These are phyloP conservation scores for Funneliformis caledonium DNA, from an alignment of 371 early-diverging fungal genomes.

Conservation along the genomic window DNA sequence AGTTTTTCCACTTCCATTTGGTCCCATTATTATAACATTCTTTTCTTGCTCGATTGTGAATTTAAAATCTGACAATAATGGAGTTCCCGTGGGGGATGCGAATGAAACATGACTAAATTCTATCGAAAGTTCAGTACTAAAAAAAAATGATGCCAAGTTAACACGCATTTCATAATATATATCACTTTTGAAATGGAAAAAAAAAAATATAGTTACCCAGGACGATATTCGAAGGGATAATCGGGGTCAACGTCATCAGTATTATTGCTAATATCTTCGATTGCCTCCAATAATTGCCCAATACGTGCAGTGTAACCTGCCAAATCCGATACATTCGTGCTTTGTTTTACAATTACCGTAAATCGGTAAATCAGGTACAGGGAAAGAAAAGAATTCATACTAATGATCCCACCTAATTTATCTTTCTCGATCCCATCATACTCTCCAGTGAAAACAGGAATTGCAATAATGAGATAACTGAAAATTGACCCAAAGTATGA, in stretches of 20 bases:
- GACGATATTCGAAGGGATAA: background rate
- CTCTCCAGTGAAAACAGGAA: conserved; percentile 80
- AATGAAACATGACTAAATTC: conserved; percentile 50
- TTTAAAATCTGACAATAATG: conserved; percentile 55
- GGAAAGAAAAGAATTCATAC: conserved; percentile 76
- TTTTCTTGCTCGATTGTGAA: conserved; percentile 56
- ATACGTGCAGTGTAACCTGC: conserved; percentile 90
- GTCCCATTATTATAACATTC: conserved; percentile 70
- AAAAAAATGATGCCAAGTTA: background rate
- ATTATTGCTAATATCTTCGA: conserved; percentile 48
- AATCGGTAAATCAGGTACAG: conserved; percentile 78
- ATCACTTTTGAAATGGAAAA: background rate
- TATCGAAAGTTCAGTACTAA: conserved; percentile 38
- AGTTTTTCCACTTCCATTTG: conserved; percentile 73
- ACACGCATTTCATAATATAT: background rate
- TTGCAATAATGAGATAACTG: conserved; percentile 82
- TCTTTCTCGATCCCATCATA: conserved; percentile 69
- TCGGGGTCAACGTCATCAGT: conserved; percentile 26
- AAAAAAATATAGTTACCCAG: conserved; percentile 9
- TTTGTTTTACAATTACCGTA: conserved; percentile 75
- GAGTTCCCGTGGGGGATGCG: conserved; percentile 46
- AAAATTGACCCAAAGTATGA: conserved; percentile 83
- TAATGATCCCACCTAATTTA: conserved; percentile 78
- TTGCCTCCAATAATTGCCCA: conserved; percentile 76
- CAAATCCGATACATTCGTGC: conserved; percentile 69